Evolutionary conservation across 1,139 yeast species (phyloP), one percentile per base, ranked within the genome.

Genomic region (Casaregolazyma lundiana): DNA sequence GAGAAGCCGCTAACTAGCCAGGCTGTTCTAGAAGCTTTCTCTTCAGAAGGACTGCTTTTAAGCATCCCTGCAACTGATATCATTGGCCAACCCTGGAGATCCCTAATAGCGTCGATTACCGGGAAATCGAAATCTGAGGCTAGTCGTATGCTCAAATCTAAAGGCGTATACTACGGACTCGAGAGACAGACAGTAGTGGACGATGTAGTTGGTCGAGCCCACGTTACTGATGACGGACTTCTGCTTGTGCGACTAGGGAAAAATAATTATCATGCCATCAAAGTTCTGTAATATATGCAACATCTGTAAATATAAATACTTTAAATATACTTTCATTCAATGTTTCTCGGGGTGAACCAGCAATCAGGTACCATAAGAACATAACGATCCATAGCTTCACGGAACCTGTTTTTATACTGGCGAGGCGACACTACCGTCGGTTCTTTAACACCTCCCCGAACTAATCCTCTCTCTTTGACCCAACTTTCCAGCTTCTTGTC

Each of bases 321-420:
- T 19, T 24, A 17, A 38, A 39, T 35, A 42, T 35, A 15, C n/a
- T 21, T 21, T 40, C 35, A 17, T n/a, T 15, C 22, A 9, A 22
- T 13, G 22, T n/a, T 41, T 41, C 19, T 56, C 59, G 44, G 55
- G 54, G 42, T 57, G 15, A 35, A 58, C 62, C 62, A 58, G 45
- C 62, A 58, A 41, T 90, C 97, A 0, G 98, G 98, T 2, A 92
- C 96, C 81, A 90, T 89, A 50, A 90, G 67, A 47, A 94, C 86
- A 59, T 94, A 92, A 45, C 97, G 69, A 60, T 92, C 97, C 98
- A 94, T 94, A 0, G 98, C 98, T 62, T 90, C 98, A 56, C 98
- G 75, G 63, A 94, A 94, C 53, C 99, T 71, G 46, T 84, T 87
- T 58, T 95, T 82, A 65, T 94, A 94, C 66, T 90, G 97, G 58